phyloP scores from a whole-genome alignment of 1,139 yeast species.

The Blastobotrys serpentis region DNA sequence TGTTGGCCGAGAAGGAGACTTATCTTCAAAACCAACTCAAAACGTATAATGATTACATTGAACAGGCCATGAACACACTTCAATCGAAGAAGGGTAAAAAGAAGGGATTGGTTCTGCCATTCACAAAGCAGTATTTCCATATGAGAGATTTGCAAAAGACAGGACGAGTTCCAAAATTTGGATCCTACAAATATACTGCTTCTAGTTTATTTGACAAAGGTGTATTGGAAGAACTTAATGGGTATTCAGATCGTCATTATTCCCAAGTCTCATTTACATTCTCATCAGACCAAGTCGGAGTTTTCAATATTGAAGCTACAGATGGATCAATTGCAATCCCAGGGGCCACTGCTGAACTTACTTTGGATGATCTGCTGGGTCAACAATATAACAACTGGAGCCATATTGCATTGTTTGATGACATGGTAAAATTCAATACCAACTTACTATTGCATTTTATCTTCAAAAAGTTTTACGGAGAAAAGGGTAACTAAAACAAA shows the following conservation, averaged over 20 bases:
- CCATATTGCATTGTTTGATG: conserved; percentile 57
- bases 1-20: conserved; percentile 59
- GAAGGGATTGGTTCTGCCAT: conserved; percentile 55
- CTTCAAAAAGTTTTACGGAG: conserved; percentile 67
- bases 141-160: conserved; percentile 67
- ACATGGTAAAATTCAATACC: conserved; percentile 64
- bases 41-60: conserved; percentile 70
- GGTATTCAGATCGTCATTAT: conserved; percentile 49
- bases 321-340: conserved; percentile 48
- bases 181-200: conserved; percentile 79
- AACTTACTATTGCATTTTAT: conserved; percentile 64
- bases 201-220: conserved; percentile 74
- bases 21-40: conserved; percentile 60
- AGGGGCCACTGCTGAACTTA: conserved; percentile 54
- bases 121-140: conserved; percentile 77
- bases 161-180: conserved; percentile 72
- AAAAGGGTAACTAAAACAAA: conserved; percentile 13
- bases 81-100: conserved; percentile 55
- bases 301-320: conserved; percentile 66
- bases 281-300: conserved; percentile 71
- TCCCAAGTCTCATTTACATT: conserved; percentile 75
- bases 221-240: conserved; percentile 56
- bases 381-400: conserved; percentile 57
- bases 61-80: conserved; percentile 58
- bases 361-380: conserved; percentile 67